These are phyloP conservation scores for Talaromyces nanjingensis DNA, from an alignment of 495 filamentous ascomycete species.

Conservation along the genomic window DNA sequence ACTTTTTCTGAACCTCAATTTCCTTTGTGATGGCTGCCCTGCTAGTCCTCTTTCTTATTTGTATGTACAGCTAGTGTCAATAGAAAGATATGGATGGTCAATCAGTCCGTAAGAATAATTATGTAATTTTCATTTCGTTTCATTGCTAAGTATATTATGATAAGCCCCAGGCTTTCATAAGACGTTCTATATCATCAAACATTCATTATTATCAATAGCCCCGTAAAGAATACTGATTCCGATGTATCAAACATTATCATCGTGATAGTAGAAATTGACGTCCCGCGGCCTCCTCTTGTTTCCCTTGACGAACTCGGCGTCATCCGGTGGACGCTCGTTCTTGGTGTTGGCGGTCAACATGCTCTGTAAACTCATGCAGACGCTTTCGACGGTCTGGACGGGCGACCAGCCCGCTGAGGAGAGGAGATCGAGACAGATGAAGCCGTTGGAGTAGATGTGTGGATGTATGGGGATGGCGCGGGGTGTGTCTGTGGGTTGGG, in stretches of 20 bases:
- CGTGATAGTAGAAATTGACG: slow-evolving; percentile 83
- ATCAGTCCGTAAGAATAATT: slow-evolving; percentile 1
- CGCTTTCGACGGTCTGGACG: slow-evolving; percentile 92
- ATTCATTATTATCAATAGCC: background rate
- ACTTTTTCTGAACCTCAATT: slow-evolving; percentile 3
- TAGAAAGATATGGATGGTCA: slow-evolving; percentile 5
- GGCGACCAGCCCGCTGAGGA: slow-evolving; percentile 86
- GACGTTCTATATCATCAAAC: background rate
- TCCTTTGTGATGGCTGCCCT: slow-evolving; percentile 5
- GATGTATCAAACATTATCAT: slow-evolving; percentile 62
- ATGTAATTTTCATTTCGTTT: background rate
- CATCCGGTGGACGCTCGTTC: slow-evolving; percentile 78
- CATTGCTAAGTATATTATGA: background rate
- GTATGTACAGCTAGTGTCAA: slow-evolving; percentile 24
- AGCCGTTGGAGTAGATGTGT: slow-evolving; percentile 96
- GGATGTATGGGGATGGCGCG: slow-evolving; percentile 90
- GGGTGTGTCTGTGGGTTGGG: slow-evolving; percentile 30
- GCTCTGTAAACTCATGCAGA: slow-evolving; percentile 96
- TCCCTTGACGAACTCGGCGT: slow-evolving; percentile 74
- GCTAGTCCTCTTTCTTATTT: slow-evolving; percentile 9
- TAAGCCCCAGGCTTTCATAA: background rate
- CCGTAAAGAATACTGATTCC: background rate
- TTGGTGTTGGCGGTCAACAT: slow-evolving; percentile 94
- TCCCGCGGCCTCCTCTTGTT: slow-evolving; percentile 74
- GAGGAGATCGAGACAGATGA: slow-evolving; percentile 94